Evolutionary conservation across 1,284 basidiomycete genomes (phyloP), one percentile per base, ranked within the genome.

Genomic region (Ceratobasidium sp.): DNA sequence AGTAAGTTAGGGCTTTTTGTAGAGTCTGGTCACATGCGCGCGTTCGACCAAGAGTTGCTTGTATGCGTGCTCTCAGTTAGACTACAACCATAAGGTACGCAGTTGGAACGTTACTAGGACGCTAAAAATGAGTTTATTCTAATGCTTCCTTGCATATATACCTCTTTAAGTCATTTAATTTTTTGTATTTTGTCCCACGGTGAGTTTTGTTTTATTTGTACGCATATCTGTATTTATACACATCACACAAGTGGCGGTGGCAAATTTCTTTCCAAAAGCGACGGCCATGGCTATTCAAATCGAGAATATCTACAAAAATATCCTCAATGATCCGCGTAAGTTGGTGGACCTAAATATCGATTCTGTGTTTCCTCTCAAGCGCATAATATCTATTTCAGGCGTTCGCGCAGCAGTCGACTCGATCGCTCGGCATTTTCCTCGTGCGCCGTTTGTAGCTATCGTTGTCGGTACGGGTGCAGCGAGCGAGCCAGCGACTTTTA

Each of bases 301-400:
- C 44, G 42, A 50, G 7, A 52, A 4, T 33, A 17, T 67, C 4
- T 67, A 67, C 28, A 50, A 67, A 42, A 67, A 1, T 12, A 50
- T 67, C 26, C 23, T 67, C n/a, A 23, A 67, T 23, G 65, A 67
- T 20, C 23, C 42, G 17, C 2, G 65, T 67, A 67, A 48, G 46
- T n/a, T n/a, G n/a, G n/a, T n/a, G n/a, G n/a, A n/a, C 38, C 20
- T 28, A 12, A 5, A 10, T 38, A 1, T 62, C 33, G n/a, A 62
- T 66, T 12, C 28, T 48, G 7, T 66, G 10, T 40, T 6, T 23
- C 3, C 3, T 6, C 7, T 20, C 64, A 46, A 12, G 48, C 15
- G 26, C 15, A 12, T 40, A 26, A n/a, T n/a, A n/a, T 42, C 6
- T 12, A 20, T 54, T 20, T 3, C 48, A 54, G 65, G 65, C 20